These are phyloP conservation scores for Melanogaster broomeanus DNA, from an alignment of 768 basidiomycete genomes.

Conservation along the genomic window DNA sequence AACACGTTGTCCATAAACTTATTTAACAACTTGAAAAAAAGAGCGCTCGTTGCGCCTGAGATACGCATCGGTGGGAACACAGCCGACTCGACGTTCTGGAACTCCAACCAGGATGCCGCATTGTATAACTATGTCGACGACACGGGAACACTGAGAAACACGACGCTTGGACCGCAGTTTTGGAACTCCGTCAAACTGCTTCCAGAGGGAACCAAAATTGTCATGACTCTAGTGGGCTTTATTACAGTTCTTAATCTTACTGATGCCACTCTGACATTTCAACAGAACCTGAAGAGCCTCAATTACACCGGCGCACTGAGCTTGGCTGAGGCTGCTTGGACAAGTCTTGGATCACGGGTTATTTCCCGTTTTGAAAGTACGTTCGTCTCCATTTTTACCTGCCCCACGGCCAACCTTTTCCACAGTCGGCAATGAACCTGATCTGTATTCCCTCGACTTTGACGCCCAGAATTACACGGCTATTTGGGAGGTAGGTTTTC, in stretches of 20 bases:
- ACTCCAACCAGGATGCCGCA: slow-evolving; percentile 35
- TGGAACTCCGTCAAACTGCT: slow-evolving; percentile 47
- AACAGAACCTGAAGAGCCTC: slow-evolving; percentile 46
- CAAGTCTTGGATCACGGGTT: slow-evolving; percentile 38
- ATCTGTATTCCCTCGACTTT: slow-evolving; percentile 44
- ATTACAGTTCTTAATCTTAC: neutral
- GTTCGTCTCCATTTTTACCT: neutral
- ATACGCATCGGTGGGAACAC: slow-evolving; percentile 56
- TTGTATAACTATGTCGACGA: slow-evolving; percentile 43
- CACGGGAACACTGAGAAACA: slow-evolving; percentile 47
- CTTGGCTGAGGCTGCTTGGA: slow-evolving; percentile 44
- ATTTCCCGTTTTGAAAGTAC: slow-evolving; percentile 49
- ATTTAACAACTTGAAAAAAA: slow-evolving; percentile 45
- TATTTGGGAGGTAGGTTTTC: slow-evolving; percentile 43
- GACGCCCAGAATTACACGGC: slow-evolving; percentile 45
- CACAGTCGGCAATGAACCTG: slow-evolving; percentile 55
- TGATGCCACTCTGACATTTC: neutral
- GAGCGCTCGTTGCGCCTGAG: slow-evolving; percentile 47
- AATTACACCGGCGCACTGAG: slow-evolving; percentile 42
- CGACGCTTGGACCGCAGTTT: slow-evolving; percentile 51
- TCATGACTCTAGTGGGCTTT: slow-evolving; percentile 43
- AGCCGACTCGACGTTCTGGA: slow-evolving; percentile 54
- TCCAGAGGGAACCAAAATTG: slow-evolving; percentile 48
- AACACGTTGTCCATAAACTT: slow-evolving; percentile 46
- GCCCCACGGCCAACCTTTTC: neutral